Percentiles rank a stretch among this genome's conserved stretches.
phyloP scores from a whole-genome alignment of 345 rosid genomes.

The Tarenaya hassleriana region DNA sequence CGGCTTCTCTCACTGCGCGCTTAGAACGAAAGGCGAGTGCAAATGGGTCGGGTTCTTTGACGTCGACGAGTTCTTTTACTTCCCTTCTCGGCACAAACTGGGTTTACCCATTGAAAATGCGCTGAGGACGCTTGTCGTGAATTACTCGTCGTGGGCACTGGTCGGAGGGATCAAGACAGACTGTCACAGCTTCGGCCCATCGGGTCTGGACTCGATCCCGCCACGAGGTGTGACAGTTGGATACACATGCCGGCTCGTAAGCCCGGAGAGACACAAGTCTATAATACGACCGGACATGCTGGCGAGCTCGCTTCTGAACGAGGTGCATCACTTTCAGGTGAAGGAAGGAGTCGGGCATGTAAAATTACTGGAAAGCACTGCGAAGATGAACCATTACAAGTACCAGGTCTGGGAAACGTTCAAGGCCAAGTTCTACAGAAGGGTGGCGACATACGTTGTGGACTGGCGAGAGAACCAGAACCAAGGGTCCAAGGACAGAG shows the following conservation, averaged over 20 bases:
- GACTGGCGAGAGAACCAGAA: constrained; percentile 92
- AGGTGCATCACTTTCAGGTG: constrained; percentile 79
- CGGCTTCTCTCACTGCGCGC: constrained; percentile 86
- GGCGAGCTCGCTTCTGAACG: constrained; percentile 62
- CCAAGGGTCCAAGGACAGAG: constrained; percentile 88
- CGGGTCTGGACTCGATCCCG: constrained; percentile 68
- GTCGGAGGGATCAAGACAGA: constrained; percentile 73
- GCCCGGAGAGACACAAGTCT: constrained; percentile 89
- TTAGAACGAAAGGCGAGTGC: constrained; percentile 73
- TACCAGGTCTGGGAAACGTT: constrained; percentile 94
- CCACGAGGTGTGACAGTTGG: constrained; percentile 75
- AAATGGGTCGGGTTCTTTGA: constrained; percentile 96
- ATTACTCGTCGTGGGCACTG: constrained; percentile 49
- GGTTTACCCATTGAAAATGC: constrained; percentile 50
- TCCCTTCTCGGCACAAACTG: constrained; percentile 37
- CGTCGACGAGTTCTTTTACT: constrained; percentile 91
- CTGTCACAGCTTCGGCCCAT: constrained; percentile 93
- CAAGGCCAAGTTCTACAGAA: constrained; percentile 77
- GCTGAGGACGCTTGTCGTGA: constrained; percentile 49
- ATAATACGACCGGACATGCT: constrained; percentile 60
- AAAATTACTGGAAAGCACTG: constrained; percentile 62
- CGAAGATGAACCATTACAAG: constrained; percentile 82
- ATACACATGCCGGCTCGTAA: constrained; percentile 80
- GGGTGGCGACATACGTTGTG: constrained; percentile 90
- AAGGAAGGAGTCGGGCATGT: constrained; percentile 46